phyloP scores from a whole-genome alignment of 495 filamentous ascomycete genomes.

The Trichoderma asperelloides region DNA sequence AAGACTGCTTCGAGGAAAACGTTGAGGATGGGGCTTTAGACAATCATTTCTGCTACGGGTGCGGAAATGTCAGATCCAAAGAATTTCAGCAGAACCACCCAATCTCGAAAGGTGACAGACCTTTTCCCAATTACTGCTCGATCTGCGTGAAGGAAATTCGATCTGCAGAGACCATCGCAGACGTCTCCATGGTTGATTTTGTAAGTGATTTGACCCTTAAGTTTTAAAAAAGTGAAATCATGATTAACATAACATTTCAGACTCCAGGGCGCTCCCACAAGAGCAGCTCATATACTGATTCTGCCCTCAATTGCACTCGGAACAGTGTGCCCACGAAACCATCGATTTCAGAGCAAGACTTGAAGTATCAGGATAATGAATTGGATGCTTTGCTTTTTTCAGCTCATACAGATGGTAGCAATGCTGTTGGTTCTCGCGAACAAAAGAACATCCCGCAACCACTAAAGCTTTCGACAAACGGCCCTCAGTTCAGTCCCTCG shows the following conservation, averaged over 20 bases:
- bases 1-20: slow-evolving; percentile 2
- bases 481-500: not conserved
- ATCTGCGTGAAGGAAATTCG: slow-evolving; percentile 19
- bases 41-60: slow-evolving; percentile 23
- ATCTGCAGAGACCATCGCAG: slow-evolving; percentile 11
- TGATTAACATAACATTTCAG: not conserved
- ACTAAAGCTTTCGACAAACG: not conserved
- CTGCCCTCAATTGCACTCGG: not conserved
- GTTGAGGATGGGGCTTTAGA: not conserved
- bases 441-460: not conserved
- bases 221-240: not conserved
- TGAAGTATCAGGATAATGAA: not conserved
- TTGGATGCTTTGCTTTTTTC: not conserved
- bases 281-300: not conserved
- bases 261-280: not conserved
- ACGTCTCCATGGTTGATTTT: not conserved
- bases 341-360: not conserved
- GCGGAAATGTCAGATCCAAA: slow-evolving; percentile 20
- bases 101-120: slow-evolving; percentile 16
- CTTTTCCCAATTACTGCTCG: slow-evolving; percentile 20
- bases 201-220: not conserved
- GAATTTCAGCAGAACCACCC: slow-evolving; percentile 21
- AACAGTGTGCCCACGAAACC: not conserved
- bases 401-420: not conserved
- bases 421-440: not conserved